Percentiles rank a stretch among this genome's conserved stretches.
These are phyloP conservation scores for Mycena sanguinolenta DNA, from an alignment of 768 basidiomycete genomes.

Conservation along the genomic window DNA sequence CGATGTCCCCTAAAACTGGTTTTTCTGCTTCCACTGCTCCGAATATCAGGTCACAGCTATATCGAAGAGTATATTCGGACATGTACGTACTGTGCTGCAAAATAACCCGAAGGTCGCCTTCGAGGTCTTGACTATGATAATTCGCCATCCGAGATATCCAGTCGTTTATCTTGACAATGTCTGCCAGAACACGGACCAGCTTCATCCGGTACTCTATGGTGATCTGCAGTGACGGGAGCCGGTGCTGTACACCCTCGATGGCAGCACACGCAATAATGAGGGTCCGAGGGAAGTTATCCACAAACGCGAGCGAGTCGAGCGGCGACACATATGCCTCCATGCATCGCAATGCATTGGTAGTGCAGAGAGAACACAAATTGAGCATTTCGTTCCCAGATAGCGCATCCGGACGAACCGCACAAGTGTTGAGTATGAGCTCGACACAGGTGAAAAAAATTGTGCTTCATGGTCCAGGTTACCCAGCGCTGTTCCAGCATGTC, in stretches of 20 bases:
- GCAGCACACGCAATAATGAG: neutral
- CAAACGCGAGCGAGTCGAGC: neutral
- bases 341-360: conserved; percentile 13
- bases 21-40: neutral
- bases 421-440: conserved; percentile 7
- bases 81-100: conserved; percentile 9
- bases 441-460: conserved; percentile 15
- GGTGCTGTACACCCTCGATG: neutral
- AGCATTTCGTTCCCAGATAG: neutral
- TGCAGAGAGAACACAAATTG: conserved; percentile 18
- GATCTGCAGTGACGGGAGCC: neutral
- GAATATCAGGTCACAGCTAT: neutral
- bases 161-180: conserved; percentile 13
- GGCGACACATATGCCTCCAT: conserved; percentile 18
- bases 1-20: neutral
- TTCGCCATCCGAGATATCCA: conserved; percentile 16
- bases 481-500: conserved; percentile 17
- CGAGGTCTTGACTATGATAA: neutral
- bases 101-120: neutral
- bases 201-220: neutral
- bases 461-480: conserved; percentile 22
- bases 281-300: conserved; percentile 5
- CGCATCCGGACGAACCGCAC: neutral
- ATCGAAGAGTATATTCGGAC: neutral
- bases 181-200: neutral